Base-by-base conservation (phyloP, 2,329 filamentous ascomycete genomes). In the Apiospora marii region DNA sequence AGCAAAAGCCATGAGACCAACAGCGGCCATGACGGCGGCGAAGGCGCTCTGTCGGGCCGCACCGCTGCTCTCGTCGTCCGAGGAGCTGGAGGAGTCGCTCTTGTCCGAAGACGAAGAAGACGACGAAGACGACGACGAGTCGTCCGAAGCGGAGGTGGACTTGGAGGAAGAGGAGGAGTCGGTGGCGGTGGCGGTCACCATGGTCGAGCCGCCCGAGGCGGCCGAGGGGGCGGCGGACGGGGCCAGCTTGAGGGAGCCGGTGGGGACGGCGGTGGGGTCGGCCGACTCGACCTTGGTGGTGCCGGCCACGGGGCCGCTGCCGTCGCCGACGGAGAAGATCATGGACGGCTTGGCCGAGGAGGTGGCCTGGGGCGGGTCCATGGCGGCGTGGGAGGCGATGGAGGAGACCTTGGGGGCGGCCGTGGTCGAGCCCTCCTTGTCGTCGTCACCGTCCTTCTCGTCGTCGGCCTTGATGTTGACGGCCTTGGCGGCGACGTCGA, bases 401-500 rank as follows among this genome's bases (percentile, higher is more conserved):
- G 30, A 37, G 6, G 53, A 37, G 1, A n/a, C 30, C 53, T 61
- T 61, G 27, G 24, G 24, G 14, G 51, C 14, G 14, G 10, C 46
- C 6, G 24, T n/a, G 10, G 37, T 41, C 37, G 37, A 41, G 37
- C 8, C 8, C 24, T 24, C 13, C n/a, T 27, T n/a, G 48, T 12
- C 49, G 12, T 14, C 3, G 48, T 51, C 48, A 10, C 34, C 27
- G 0, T 58, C 51, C 8, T 27, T 10, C 51, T 58, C 27, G 27
- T 22, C 53, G 30, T 1, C 53, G 16, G 3, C 53, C 16, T 30
- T 61, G 53, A 34, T 14, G 27, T 19, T 16, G 53, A 16, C 34
- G 53, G 53, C 53, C 30, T 61, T 61, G 53, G 53, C 53, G 30
- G 53, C 30, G 30, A 61, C 53, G 53, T 61, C 30, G 53, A 61